phyloP scores from a whole-genome alignment of 352 stramenopile species.

The Phytopythium kandeliae region DNA sequence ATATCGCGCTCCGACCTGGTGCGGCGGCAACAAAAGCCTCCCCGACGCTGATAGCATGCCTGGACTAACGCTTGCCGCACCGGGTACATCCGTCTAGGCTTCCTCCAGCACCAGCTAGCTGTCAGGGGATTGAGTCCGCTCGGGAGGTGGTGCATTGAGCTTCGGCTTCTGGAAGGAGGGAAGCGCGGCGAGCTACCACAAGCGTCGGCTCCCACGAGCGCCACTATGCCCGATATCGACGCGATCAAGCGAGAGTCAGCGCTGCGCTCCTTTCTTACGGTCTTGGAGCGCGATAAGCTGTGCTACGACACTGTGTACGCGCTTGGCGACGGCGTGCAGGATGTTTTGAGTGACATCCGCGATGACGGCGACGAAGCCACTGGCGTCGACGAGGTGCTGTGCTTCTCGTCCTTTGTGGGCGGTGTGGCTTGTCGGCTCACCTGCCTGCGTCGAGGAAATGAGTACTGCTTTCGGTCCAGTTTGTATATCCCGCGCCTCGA shows the following conservation, averaged over 20 bases:
- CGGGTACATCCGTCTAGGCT: slow-evolving; percentile 21
- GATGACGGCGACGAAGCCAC: slow-evolving; percentile 13
- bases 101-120: slow-evolving; percentile 30
- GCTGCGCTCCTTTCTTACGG: slow-evolving; percentile 8
- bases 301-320: slow-evolving; percentile 52
- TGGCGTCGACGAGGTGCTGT: slow-evolving; percentile 24
- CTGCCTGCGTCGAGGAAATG: slow-evolving; percentile 10
- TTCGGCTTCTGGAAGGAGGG: slow-evolving; percentile 22
- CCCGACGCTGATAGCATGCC: background rate
- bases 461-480: slow-evolving; percentile 18
- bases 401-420: slow-evolving; percentile 41
- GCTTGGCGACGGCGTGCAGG: slow-evolving; percentile 13
- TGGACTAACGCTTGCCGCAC: background rate
- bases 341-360: slow-evolving; percentile 23
- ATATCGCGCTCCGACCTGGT: slow-evolving; percentile 23
- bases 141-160: slow-evolving; percentile 30
- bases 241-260: slow-evolving; percentile 5
- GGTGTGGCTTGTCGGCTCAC: slow-evolving; percentile 29
- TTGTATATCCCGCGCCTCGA: slow-evolving; percentile 22
- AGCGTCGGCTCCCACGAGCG: background rate
- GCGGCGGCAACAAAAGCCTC: background rate
- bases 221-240: background rate
- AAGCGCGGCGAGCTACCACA: background rate
- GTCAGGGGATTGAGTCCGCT: slow-evolving; percentile 18
- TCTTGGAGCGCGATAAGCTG: slow-evolving; percentile 13